Conservation (phyloP, 148 eudicot genomes). For the Salicornia ramosissima region DNA sequence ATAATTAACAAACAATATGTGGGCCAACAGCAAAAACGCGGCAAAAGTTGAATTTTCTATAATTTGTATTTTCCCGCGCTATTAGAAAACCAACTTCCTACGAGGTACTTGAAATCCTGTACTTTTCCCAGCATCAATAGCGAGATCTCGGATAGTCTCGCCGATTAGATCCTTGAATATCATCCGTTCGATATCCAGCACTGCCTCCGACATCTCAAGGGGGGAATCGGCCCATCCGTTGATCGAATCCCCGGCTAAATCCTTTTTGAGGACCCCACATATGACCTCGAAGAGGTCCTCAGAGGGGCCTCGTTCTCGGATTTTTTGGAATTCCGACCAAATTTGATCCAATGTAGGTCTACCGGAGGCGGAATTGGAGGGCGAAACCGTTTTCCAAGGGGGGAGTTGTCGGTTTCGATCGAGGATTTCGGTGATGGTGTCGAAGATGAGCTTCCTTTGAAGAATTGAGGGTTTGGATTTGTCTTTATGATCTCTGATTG, state of each 20-base stretch:
- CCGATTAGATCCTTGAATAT: slow-evolving; percentile 81
- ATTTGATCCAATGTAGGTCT: slow-evolving; percentile 30
- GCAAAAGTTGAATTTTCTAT: slow-evolving; percentile 21
- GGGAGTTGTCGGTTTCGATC: slow-evolving; percentile 47
- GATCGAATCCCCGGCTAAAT: slow-evolving; percentile 53
- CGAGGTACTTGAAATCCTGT: slow-evolving; percentile 29
- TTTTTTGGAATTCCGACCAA: slow-evolving; percentile 60
- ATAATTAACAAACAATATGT: slow-evolving; percentile 9
- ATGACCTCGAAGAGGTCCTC: slow-evolving; percentile 66
- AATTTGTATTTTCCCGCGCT: slow-evolving; percentile 18
- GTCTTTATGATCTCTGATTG: slow-evolving; percentile 44
- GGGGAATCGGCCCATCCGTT: slow-evolving; percentile 66
- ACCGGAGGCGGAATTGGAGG: not conserved
- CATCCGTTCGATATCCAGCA: slow-evolving; percentile 74
- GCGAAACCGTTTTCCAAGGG: slow-evolving; percentile 54
- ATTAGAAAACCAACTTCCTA: slow-evolving; percentile 72
- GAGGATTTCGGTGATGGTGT: slow-evolving; percentile 56
- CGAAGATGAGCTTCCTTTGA: slow-evolving; percentile 57
- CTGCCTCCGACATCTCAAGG: slow-evolving; percentile 65
- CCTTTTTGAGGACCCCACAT: slow-evolving; percentile 65
- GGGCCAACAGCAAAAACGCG: slow-evolving; percentile 31
- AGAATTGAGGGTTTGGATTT: slow-evolving; percentile 47
- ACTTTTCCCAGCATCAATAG: slow-evolving; percentile 30
- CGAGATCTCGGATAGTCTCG: slow-evolving; percentile 67
- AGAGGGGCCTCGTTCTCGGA: slow-evolving; percentile 37